These are phyloP conservation scores for Penicillium glabrum DNA, from an alignment of 2,329 filamentous ascomycete genomes.

Conservation along the genomic window DNA sequence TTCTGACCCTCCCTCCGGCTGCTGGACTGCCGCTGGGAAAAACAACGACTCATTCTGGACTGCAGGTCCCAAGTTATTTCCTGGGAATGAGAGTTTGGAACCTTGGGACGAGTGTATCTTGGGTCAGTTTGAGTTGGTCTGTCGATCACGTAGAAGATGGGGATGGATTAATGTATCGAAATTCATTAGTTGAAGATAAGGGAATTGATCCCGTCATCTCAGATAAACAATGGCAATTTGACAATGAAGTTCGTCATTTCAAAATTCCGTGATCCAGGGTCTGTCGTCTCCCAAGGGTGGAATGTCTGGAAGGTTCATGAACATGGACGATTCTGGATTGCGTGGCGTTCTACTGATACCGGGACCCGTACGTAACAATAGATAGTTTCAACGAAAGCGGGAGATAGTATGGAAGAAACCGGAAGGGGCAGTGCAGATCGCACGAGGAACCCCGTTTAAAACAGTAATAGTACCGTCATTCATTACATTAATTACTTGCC, in stretches of 20 bases:
- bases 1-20: neutral
- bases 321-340: constrained; percentile 14
- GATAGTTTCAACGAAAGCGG: constrained; percentile 2
- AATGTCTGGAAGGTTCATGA: constrained; percentile 32
- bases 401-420: neutral
- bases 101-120: neutral
- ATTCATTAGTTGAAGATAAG: neutral
- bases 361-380: neutral
- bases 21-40: neutral
- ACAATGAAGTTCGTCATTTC: constrained; percentile 2
- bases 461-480: neutral
- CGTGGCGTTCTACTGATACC: constrained; percentile 7
- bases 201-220: neutral
- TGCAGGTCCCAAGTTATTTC: constrained; percentile 3
- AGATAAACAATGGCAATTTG: constrained; percentile 6
- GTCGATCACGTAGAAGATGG: neutral
- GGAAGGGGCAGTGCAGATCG: constrained; percentile 1
- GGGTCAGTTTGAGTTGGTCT: neutral
- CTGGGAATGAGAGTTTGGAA: neutral
- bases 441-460: neutral
- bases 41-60: constrained; percentile 3
- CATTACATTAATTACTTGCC: neutral
- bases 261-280: constrained; percentile 6
- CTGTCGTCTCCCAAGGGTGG: constrained; percentile 3
- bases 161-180: neutral